Base-by-base conservation (phyloP, 305 asterid species). In the Fraxinus velutina region DNA sequence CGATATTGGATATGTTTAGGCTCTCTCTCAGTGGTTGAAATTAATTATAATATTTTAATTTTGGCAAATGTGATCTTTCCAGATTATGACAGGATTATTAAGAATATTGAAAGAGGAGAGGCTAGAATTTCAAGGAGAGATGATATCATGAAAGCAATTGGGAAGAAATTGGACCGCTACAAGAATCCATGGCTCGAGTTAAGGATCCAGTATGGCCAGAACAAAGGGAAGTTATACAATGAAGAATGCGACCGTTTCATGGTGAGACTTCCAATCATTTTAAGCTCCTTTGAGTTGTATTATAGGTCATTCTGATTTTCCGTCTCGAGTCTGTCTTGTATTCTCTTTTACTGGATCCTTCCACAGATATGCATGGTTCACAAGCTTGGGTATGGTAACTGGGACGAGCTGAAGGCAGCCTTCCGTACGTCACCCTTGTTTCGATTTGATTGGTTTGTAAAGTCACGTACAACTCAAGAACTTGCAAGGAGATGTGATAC, bases 201-300 rank as follows among this genome's bases (percentile, higher is more conserved):
- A 77, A 94, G 94, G 92, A 96, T 94, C 86, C 99, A 92, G 83
- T 94, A 96, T 86, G 99, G 99, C 79, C 98, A 96, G 92, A 96
- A 96, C 93, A 96, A 96, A 82, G 99, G 99, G 82, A 96, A 96
- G 91, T 77, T 96, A 85, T 96, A 94, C 87, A 96, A 96, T 83
- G 99, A 96, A 90, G 99, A 96, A 91, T 96, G 99, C 76, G 99
- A 96, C 50, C 97, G 98, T 12, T 96, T 90, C 91, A 96, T 96
- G 99, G 99, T 96, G 80, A 82, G 92, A 30, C 72, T 78, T 73
- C 6, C 8, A 81, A 47, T 57, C 5, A 15, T 70, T 36, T 57
- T 78, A 4, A 12, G 2, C 62, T 29, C 70, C 32, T 29, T 5
- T 2, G 77, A 6, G 37, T 24, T 42, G 50, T 66, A 71, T 74